Conservation (phyloP, 1,139 yeast genomes). For the Magnusiomyces starmeri region DNA sequence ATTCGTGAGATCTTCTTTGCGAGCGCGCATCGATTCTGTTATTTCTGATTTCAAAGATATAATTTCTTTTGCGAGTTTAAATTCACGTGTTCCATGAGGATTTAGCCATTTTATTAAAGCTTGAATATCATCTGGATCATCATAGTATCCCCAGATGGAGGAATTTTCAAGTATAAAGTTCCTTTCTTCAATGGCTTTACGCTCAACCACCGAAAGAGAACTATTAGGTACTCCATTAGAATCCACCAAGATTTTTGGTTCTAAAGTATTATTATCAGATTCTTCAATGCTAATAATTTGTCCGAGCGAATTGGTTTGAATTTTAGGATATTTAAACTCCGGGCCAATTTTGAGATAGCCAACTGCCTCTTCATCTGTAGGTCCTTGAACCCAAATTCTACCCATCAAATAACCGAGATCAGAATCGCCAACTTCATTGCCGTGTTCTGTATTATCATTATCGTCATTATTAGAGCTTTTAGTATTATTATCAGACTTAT, state of each 20-base stretch:
- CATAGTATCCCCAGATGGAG: slow-evolving; percentile 65
- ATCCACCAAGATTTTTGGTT: slow-evolving; percentile 21
- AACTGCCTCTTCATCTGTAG: slow-evolving; percentile 54
- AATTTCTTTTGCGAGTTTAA: slow-evolving; percentile 58
- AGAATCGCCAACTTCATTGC: slow-evolving; percentile 37
- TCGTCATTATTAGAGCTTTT: background rate
- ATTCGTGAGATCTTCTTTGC: slow-evolving; percentile 41
- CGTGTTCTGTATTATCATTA: slow-evolving; percentile 24
- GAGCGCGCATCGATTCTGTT: slow-evolving; percentile 49
- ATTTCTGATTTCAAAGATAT: slow-evolving; percentile 43
- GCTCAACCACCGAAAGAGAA: slow-evolving; percentile 34
- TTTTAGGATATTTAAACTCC: slow-evolving; percentile 12
- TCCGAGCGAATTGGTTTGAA: slow-evolving; percentile 15
- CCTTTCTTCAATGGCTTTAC: slow-evolving; percentile 63
- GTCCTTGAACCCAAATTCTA: slow-evolving; percentile 90
- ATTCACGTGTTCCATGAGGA: slow-evolving; percentile 72
- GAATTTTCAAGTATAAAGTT: slow-evolving; percentile 48
- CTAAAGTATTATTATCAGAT: slow-evolving; percentile 20
- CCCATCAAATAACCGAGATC: slow-evolving; percentile 69
- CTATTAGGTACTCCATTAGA: slow-evolving; percentile 22
- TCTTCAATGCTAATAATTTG: slow-evolving; percentile 6
- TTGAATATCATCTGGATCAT: slow-evolving; percentile 51
- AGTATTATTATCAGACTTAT: slow-evolving; percentile 9
- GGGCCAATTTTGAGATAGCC: slow-evolving; percentile 36
- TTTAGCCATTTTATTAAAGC: slow-evolving; percentile 60